These are phyloP conservation scores for Chaetomium cochliodes DNA, from an alignment of 495 filamentous ascomycete genomes.

Conservation along the genomic window DNA sequence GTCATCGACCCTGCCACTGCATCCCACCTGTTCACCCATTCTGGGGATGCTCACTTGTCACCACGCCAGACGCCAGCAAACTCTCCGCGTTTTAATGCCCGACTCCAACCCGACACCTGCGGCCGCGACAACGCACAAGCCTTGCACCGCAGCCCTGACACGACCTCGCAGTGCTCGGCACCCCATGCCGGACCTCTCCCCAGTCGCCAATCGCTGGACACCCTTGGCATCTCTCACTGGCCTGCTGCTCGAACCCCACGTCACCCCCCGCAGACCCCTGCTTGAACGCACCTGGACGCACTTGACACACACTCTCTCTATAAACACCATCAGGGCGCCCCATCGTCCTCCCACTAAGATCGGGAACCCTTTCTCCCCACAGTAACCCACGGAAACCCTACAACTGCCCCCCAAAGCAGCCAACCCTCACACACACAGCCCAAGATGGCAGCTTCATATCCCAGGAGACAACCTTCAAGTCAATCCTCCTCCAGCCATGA, in stretches of 20 bases:
- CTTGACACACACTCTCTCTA: slow-evolving; percentile 17
- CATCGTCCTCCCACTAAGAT: slow-evolving; percentile 19
- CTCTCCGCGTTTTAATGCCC: slow-evolving; percentile 44
- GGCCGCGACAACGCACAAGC: slow-evolving; percentile 22
- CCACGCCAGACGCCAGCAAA: slow-evolving; percentile 26
- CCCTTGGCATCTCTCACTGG: slow-evolving; percentile 1
- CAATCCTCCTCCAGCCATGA: slow-evolving; percentile 55
- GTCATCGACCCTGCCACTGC: slow-evolving; percentile 8
- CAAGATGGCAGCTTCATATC: slow-evolving; percentile 31
- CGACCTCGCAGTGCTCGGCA: slow-evolving; percentile 19
- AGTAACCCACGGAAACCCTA: slow-evolving; percentile 6
- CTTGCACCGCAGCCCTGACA: slow-evolving; percentile 26
- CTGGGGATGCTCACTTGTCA: slow-evolving; percentile 19
- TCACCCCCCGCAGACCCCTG: neutral
- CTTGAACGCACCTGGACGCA: neutral
- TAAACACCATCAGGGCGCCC: slow-evolving; percentile 30
- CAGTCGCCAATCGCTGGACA: slow-evolving; percentile 27
- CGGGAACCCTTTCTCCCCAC: slow-evolving; percentile 17
- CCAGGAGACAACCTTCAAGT: slow-evolving; percentile 38
- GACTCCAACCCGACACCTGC: slow-evolving; percentile 34
- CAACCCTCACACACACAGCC: slow-evolving; percentile 12
- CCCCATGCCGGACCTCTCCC: slow-evolving; percentile 17
- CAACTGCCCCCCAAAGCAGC: neutral
- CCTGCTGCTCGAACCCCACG: slow-evolving; percentile 28
- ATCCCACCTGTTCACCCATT: slow-evolving; percentile 23